phyloP scores from a whole-genome alignment of 805 yeast species.

The Myxozyma vanderwaltii region DNA sequence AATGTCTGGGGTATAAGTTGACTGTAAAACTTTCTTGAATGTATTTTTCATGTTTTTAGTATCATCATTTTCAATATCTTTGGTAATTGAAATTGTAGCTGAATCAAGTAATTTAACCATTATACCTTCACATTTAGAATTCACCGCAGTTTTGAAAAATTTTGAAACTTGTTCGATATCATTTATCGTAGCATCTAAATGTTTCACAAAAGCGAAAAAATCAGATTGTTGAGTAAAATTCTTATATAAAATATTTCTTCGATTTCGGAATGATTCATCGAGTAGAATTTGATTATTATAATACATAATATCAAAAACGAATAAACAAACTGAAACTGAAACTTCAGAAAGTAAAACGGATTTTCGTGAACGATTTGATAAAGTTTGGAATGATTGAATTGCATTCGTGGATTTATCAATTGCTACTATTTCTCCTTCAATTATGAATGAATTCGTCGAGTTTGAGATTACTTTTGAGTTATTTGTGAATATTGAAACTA shows the following conservation, averaged over 20 bases:
- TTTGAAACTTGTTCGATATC: conserved; percentile 15
- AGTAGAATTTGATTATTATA: conserved; percentile 23
- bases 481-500: conserved; percentile 5
- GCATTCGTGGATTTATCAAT: conserved; percentile 25
- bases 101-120: conserved; percentile 38
- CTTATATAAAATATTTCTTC: conserved; percentile 29
- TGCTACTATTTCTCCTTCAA: conserved; percentile 39
- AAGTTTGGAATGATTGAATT: conserved; percentile 32
- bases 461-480: neutral
- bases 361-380: conserved; percentile 33
- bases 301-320: conserved; percentile 35
- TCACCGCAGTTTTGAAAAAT: neutral
- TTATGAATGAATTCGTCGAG: conserved; percentile 29
- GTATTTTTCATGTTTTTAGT: too few species aligned
- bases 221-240: conserved; percentile 6
- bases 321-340: conserved; percentile 33
- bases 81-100: neutral
- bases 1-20: conserved; percentile 36
- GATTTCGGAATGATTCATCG: conserved; percentile 21
- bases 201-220: conserved; percentile 27
- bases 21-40: conserved; percentile 13
- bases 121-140: conserved; percentile 35
- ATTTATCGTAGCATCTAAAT: conserved; percentile 26
- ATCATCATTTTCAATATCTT: too few species aligned
- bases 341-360: conserved; percentile 25